phyloP scores from a whole-genome alignment of 2,329 filamentous ascomycete species.

The Microsporum audouinii region DNA sequence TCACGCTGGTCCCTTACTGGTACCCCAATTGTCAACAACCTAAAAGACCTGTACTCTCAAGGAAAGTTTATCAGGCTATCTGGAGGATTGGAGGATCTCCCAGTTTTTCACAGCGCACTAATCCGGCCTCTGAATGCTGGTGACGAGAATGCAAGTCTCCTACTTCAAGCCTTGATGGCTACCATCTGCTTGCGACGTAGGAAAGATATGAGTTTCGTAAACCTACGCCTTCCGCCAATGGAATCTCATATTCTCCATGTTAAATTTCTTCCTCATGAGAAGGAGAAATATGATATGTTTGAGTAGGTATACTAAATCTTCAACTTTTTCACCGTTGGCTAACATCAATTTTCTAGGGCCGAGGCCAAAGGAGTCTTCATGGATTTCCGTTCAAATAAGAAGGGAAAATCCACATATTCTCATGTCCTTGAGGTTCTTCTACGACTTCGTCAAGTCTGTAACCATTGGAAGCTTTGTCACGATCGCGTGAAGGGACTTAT shows the following conservation, averaged over 20 bases:
- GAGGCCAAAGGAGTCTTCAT: constrained; percentile 64
- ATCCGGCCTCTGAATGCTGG: constrained; percentile 55
- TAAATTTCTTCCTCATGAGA: constrained; percentile 60
- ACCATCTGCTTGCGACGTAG: constrained; percentile 68
- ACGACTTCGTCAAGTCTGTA: constrained; percentile 73
- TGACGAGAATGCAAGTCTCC: constrained; percentile 46
- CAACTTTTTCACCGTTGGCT: constrained; percentile 12
- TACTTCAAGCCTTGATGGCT: constrained; percentile 68
- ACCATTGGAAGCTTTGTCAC: constrained; percentile 75
- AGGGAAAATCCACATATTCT: constrained; percentile 50
- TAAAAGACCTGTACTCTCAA: constrained; percentile 70
- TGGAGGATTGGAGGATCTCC: constrained; percentile 60
- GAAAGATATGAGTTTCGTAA: constrained; percentile 82
- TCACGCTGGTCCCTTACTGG: constrained; percentile 72
- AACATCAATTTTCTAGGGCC: constrained; percentile 31
- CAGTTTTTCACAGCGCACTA: constrained; percentile 62
- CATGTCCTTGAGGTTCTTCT: constrained; percentile 70
- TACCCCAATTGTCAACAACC: constrained; percentile 71
- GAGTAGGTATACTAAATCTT: constrained; percentile 38
- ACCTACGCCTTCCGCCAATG: constrained; percentile 64
- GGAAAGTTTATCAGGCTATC: constrained; percentile 65
- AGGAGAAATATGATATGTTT: constrained; percentile 64
- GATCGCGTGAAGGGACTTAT: constrained; percentile 63
- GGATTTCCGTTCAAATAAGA: constrained; percentile 43
- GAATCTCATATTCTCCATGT: constrained; percentile 68